Evolutionary conservation across 139 green algal species (phyloP).

Genomic region (Pleodorina starrii): DNA sequence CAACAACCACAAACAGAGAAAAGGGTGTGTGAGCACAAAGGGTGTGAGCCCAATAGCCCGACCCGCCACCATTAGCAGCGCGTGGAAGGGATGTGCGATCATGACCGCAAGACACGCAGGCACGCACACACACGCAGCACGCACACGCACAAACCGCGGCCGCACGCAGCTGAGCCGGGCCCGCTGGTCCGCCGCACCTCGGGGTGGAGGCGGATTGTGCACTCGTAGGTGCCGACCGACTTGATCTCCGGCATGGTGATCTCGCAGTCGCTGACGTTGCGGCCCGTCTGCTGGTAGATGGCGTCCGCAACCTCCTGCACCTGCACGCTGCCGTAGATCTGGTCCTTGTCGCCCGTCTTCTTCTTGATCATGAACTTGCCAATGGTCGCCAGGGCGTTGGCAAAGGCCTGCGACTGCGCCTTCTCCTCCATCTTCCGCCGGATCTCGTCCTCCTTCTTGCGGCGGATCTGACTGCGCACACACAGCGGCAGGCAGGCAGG

Average conservation of each 20-base stretch:
- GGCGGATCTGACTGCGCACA: conserved; percentile 69
- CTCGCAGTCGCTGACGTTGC: conserved; percentile 79
- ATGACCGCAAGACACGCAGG: too few species aligned
- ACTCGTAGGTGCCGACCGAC: conserved; percentile 86
- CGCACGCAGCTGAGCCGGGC: too few species aligned
- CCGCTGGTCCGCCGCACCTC: too few species aligned
- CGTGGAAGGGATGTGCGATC: too few species aligned
- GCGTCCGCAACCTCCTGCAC: conserved; percentile 69
- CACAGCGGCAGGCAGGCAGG: not conserved
- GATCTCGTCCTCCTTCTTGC: conserved; percentile 73
- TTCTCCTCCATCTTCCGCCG: conserved; percentile 74
- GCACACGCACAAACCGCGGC: too few species aligned
- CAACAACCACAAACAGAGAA: too few species aligned
- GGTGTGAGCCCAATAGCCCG: too few species aligned
- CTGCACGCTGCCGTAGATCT: conserved; percentile 85
- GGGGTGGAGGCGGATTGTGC: conserved; percentile 64
- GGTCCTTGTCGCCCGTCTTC: conserved; percentile 88
- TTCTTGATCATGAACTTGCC: conserved; percentile 96
- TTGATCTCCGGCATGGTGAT: conserved; percentile 94
- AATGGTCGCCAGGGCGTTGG: conserved; percentile 86
- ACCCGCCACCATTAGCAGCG: too few species aligned
- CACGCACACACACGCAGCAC: too few species aligned
- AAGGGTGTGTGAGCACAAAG: too few species aligned
- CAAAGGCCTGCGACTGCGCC: conserved; percentile 79
- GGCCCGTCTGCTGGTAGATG: conserved; percentile 89